These are phyloP conservation scores for Aaosphaeria arxii DNA, from an alignment of 2,329 filamentous ascomycete species.

Conservation along the genomic window DNA sequence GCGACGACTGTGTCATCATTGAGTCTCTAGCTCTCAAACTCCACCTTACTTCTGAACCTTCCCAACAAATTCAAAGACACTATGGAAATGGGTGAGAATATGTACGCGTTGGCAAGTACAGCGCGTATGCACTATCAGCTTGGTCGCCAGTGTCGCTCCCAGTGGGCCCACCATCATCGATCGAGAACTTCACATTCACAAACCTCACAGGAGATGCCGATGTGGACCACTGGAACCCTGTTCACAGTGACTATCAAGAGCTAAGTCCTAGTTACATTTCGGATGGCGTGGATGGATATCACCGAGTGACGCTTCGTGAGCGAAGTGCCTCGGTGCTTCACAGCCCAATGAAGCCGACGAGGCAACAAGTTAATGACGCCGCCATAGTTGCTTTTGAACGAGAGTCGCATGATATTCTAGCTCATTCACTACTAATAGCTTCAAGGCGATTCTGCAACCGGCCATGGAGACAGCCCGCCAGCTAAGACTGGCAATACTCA, in stretches of 20 bases:
- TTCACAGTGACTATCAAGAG: slow-evolving; percentile 3
- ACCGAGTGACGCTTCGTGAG: slow-evolving; percentile 2
- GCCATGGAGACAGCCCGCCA: slow-evolving; percentile 2
- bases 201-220: slow-evolving; percentile 2
- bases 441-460: slow-evolving; percentile 2
- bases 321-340: slow-evolving; percentile 2
- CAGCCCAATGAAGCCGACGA: not conserved
- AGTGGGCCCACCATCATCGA: slow-evolving; percentile 2
- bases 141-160: slow-evolving; percentile 1
- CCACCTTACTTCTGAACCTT: slow-evolving; percentile 4
- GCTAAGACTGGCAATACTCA: slow-evolving; percentile 3
- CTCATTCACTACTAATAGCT: slow-evolving; percentile 3
- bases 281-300: slow-evolving; percentile 2
- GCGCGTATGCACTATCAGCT: slow-evolving; percentile 3
- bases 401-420: slow-evolving; percentile 3
- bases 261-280: slow-evolving; percentile 1
- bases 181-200: slow-evolving; percentile 3
- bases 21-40: slow-evolving; percentile 4
- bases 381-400: slow-evolving; percentile 1
- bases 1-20: slow-evolving; percentile 2
- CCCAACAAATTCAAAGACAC: slow-evolving; percentile 4
- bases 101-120: slow-evolving; percentile 3
- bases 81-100: slow-evolving; percentile 2
- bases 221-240: slow-evolving; percentile 1
- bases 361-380: slow-evolving; percentile 1